Evolutionary conservation across 345 rosid genomes (phyloP), one percentile per base, ranked within the genome.

Genomic region (Limnanthes douglasii): DNA sequence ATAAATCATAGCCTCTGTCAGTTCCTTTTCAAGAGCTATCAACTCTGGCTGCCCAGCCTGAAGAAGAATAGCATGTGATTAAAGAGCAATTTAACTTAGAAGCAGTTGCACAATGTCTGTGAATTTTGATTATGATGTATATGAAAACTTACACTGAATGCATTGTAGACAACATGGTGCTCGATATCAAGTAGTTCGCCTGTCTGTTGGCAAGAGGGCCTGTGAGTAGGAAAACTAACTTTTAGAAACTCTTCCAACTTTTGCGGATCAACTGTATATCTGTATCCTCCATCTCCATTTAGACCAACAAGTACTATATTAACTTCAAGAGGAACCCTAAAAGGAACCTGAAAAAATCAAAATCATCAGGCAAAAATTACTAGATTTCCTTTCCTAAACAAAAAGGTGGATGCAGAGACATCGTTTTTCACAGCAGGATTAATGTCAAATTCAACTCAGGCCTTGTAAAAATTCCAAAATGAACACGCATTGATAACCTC

Each of bases 311-410:
- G 78, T 14, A 85, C 93, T 25, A 85, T 67, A 48, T 92, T 92
- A 31, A 92, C 94, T 55, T 92, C 96, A 15, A 92, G 43, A 1
- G 99, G 96, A 56, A 85, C 96, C 75, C 78, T 90, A 64, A 92
- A 85, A 0, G 99, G 96, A 51, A 92, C 96, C 99, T 92, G 65
- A 59, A 51, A 2, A 44, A 27, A 29, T 8, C 18, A 46, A 12
- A 18, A 37, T 8, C 34, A 11, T 15, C 21, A 13, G 46, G 8
- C 26, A 22, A 18, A 22, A 27, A 9, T 5, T 33, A 13, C 31
- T 14, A 50, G 24, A 29, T 8, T 21, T 38, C 46, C n/a, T n/a
- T n/a, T n/a, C n/a, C n/a, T n/a, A n/a, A n/a, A n/a, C n/a, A n/a
- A n/a, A n/a, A n/a, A n/a, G n/a, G n/a, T n/a, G n/a, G n/a, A n/a